Evolutionary conservation across 805 yeast genomes (phyloP), one percentile per base, ranked within the genome.

Genomic region (Wickerhamiella allomyrinae): DNA sequence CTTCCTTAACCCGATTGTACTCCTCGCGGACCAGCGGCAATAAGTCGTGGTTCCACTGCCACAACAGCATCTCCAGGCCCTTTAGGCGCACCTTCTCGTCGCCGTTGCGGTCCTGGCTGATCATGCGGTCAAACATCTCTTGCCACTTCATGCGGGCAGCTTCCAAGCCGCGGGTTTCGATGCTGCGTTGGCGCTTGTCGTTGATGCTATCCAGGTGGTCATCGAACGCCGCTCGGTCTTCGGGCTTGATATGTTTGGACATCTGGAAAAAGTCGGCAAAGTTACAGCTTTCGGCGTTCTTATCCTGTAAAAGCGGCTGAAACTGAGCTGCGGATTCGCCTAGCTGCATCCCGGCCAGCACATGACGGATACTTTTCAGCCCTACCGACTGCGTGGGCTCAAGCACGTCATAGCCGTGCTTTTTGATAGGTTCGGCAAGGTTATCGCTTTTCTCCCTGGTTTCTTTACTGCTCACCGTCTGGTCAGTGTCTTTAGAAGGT

Each of bases 141-240:
- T 75, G 78, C 98, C 98, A 89, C 58, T 82, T 79, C 53, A 79
- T 84, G 48, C 73, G 75, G 0, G 97, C 94, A 1, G 89, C 87
- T 48, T 81, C 87, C 1, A 82, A 67, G 2, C 94, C 89, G 45
- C 80, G 71, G 15, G 74, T 65, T 60, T 91, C 98, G 24, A 91
- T 57, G 23, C 71, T 71, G 37, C 73, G 65, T 58, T 91, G 95
- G 57, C 98, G 74, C 20, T 73, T 74, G 43, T 72, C 73, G 50
- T 91, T 87, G 50, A 79, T 73, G 2, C 67, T 59, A 48, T 85
- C 87, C 38, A 91, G 60, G 0, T 77, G 71, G 15, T 63, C 65
- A 52, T 84, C 81, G 57, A 87, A 89, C 43, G 59, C 56, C 5
- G 40, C 54, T 37, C 65, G 60, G 5, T 60, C 64, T 42, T 65